Base-by-base conservation (phyloP, 768 basidiomycete genomes). In the Lactifluus piperatus region DNA sequence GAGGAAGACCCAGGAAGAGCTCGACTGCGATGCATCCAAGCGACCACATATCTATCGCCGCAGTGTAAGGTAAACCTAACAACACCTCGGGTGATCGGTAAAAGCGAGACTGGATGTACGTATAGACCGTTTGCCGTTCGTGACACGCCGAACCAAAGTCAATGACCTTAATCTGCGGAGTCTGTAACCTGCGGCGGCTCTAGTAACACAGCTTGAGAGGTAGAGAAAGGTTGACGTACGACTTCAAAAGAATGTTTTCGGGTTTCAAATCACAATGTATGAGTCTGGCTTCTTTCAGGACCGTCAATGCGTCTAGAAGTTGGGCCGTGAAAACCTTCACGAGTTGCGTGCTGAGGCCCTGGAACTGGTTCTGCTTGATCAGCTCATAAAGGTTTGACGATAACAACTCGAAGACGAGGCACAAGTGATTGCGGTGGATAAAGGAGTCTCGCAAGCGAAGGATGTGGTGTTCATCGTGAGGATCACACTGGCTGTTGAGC, bases 311-410 rank as follows among this genome's bases (percentile, higher is more conserved):
- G 68, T 99, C 95, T 57, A 99, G 76, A 29, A 99, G 74, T 72
- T 99, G 97, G 0, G 91, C 89, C 64, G 95, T 98, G 71, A 99
- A 99, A 46, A 99, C 97, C 69, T 98, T 95, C 69, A 99, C 97
- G 50, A 99, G 86, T 69, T 94, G 91, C 5, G 94, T 95, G 72
- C 88, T 91, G 46, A 99, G 76, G 2, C 97, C 97, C 72, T 97
- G 91, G 79, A 98, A 99, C 70, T 94, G 92, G 73, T 99, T 99
- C 75, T 99, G 97, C 77, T 99, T 99, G 82, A 99, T 98, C 69
- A 99, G 81, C 72, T 99, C 97, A 76, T 98, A 99, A 57, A 99
- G 79, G 68, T 99, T 99, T 32, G 93, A 97, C 7, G 93, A 94
- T 10, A 99, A 81, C 49, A 97, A 81, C 72, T 99, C 95, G 68